These are phyloP conservation scores for Trichoderma reesei DNA, from an alignment of 495 filamentous ascomycete species.

Conservation along the genomic window DNA sequence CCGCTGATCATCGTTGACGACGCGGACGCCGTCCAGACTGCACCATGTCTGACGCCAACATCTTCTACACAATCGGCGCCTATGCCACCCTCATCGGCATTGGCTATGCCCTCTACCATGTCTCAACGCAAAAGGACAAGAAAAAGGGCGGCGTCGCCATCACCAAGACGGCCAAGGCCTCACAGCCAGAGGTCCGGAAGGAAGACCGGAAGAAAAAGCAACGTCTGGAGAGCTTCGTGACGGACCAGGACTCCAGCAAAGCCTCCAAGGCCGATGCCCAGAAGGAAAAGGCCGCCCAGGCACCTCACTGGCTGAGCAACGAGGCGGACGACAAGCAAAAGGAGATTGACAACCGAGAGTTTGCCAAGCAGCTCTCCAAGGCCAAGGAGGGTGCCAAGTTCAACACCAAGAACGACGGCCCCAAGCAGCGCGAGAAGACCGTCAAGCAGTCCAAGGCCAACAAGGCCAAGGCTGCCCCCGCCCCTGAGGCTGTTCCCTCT, in stretches of 20 bases:
- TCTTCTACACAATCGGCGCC: not conserved
- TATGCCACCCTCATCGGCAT: slow-evolving; percentile 4
- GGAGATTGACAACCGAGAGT: slow-evolving; percentile 58
- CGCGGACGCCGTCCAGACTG: not conserved
- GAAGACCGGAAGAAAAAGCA: slow-evolving; percentile 11
- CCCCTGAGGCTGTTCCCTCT: not conserved
- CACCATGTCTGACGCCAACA: not conserved
- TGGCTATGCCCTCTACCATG: slow-evolving; percentile 10
- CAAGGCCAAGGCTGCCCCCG: slow-evolving; percentile 34
- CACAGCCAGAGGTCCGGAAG: slow-evolving; percentile 14
- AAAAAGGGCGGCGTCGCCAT: slow-evolving; percentile 19
- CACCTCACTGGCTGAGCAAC: not conserved
- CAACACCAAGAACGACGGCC: slow-evolving; percentile 42
- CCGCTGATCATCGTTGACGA: not conserved
- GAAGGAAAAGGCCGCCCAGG: slow-evolving; percentile 13
- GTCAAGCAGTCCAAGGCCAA: slow-evolving; percentile 46
- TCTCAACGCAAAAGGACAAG: slow-evolving; percentile 27
- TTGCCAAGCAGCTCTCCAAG: slow-evolving; percentile 58
- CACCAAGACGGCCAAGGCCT: slow-evolving; percentile 28
- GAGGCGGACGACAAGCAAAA: slow-evolving; percentile 25
- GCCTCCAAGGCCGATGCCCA: slow-evolving; percentile 24
- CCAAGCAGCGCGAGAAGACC: slow-evolving; percentile 47
- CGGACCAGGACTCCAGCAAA: slow-evolving; percentile 22
- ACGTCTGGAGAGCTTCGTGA: slow-evolving; percentile 17
- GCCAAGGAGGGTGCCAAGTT: slow-evolving; percentile 54